These are phyloP conservation scores for Yarrowia bubula DNA, from an alignment of 805 yeast species.

Conservation along the genomic window DNA sequence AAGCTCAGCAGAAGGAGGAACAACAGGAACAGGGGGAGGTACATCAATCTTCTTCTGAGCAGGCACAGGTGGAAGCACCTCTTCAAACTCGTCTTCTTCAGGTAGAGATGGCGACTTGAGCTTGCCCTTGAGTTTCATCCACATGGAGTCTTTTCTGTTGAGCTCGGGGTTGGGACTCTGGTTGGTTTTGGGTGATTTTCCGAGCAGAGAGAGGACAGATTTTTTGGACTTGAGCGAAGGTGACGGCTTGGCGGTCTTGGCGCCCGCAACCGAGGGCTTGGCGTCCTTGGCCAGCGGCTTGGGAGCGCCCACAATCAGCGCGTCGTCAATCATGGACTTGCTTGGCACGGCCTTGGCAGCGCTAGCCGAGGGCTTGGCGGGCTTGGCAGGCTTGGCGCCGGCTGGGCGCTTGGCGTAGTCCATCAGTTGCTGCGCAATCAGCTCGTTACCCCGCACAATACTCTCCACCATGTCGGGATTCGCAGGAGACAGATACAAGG, in stretches of 20 bases:
- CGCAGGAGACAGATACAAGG: constrained; percentile 40
- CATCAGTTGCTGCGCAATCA: constrained; percentile 31
- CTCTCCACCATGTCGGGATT: constrained; percentile 38
- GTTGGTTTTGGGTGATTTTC: constrained; percentile 16
- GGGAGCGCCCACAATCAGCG: too few relatives aligned
- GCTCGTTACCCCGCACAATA: constrained; percentile 39
- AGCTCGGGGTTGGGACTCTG: constrained; percentile 6
- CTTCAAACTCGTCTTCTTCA: background rate
- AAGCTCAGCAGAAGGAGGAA: background rate
- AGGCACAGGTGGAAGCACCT: background rate
- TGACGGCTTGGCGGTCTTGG: background rate
- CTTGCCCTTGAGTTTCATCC: constrained; percentile 21
- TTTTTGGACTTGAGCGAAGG: constrained; percentile 12
- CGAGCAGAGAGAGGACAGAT: background rate
- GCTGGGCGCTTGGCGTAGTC: constrained; percentile 33
- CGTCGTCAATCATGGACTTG: too few relatives aligned
- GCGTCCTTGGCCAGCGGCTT: too few relatives aligned
- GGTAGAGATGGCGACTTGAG: background rate
- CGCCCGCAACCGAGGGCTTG: background rate
- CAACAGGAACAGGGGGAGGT: constrained; percentile 9
- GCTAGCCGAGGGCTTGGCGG: background rate
- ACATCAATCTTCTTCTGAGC: background rate
- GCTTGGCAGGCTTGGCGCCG: background rate
- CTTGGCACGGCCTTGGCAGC: background rate
- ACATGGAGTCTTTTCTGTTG: constrained; percentile 21